These are phyloP conservation scores for Vitis hybrid DNA, from an alignment of 177 flowering plant genomes.

Conservation along the genomic window DNA sequence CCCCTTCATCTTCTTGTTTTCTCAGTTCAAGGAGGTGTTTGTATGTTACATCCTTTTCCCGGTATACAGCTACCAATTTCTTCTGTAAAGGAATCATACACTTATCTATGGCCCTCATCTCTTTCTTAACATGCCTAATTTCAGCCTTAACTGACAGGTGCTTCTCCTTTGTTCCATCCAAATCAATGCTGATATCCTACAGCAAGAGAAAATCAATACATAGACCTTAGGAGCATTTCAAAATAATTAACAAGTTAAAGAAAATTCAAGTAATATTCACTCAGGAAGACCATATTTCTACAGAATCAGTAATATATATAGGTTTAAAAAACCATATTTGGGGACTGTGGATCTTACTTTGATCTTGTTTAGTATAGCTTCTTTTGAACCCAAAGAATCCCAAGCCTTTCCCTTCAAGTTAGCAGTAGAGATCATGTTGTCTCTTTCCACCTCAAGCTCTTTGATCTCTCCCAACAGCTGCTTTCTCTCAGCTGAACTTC, in stretches of 20 bases:
- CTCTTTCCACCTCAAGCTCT: not conserved
- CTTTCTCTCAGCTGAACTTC: not conserved
- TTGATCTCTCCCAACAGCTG: not conserved
- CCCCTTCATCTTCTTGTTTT: too few relatives aligned
- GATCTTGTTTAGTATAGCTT: not conserved
- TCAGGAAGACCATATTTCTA: not conserved
- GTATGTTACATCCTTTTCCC: too few relatives aligned
- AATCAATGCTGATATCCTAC: not conserved
- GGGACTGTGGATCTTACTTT: slow-evolving; percentile 6
- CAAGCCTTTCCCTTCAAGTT: slow-evolving; percentile 9
- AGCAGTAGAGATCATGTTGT: slow-evolving; percentile 4
- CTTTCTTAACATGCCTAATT: not conserved
- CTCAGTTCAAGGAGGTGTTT: too few relatives aligned
- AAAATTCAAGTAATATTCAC: not conserved
- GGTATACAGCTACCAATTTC: too few relatives aligned
- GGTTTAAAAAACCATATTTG: not conserved
- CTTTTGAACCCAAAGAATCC: slow-evolving; percentile 7
- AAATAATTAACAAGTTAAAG: too few relatives aligned
- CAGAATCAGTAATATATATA: not conserved
- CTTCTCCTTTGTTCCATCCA: not conserved
- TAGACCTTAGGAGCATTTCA: too few relatives aligned
- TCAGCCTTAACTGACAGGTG: not conserved
- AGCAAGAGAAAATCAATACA: not conserved
- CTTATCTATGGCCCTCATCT: not conserved
- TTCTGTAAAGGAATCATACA: too few relatives aligned